A percentile compares a stretch with the other conserved stretches of the same genome.
Evolutionary conservation across 2,329 filamentous ascomycete genomes (phyloP).

Genomic region (Penicillium psychrosexuale): DNA sequence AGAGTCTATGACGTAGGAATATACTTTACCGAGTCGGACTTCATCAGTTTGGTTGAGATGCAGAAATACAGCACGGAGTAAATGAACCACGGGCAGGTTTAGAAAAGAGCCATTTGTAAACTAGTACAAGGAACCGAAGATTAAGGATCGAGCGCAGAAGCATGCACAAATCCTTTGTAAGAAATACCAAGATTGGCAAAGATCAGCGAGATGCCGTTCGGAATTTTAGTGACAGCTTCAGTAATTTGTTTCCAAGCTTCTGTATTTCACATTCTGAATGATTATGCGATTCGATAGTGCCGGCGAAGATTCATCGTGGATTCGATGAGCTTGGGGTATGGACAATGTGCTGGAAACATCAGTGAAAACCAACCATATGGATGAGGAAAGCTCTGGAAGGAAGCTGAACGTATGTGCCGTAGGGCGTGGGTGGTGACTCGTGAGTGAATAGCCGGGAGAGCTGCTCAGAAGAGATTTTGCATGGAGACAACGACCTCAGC

Average conservation of each 20-base stretch:
- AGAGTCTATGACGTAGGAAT: not conserved
- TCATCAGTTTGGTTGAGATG: no score
- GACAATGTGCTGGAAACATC: not conserved
- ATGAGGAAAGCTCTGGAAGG: not conserved
- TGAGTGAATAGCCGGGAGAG: not conserved
- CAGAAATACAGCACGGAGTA: not conserved
- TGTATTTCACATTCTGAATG: not conserved
- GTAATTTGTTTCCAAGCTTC: not conserved
- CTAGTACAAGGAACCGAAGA: no score
- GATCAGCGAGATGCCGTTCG: not conserved
- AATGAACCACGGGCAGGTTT: not conserved
- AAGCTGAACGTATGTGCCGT: not conserved
- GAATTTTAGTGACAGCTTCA: no score
- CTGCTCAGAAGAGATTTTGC: not conserved
- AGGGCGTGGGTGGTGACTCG: not conserved
- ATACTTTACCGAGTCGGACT: no score
- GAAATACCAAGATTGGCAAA: not conserved
- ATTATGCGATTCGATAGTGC: not conserved
- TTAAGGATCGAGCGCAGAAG: not conserved
- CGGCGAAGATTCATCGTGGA: not conserved
- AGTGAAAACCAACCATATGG: not conserved
- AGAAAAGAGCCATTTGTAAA: not conserved
- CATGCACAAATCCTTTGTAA: not conserved
- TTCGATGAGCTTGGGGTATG: not conserved
- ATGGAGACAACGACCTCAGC: not conserved